These are phyloP conservation scores for Suhomyces maxii DNA, from an alignment of 1,139 yeast species.

Conservation along the genomic window DNA sequence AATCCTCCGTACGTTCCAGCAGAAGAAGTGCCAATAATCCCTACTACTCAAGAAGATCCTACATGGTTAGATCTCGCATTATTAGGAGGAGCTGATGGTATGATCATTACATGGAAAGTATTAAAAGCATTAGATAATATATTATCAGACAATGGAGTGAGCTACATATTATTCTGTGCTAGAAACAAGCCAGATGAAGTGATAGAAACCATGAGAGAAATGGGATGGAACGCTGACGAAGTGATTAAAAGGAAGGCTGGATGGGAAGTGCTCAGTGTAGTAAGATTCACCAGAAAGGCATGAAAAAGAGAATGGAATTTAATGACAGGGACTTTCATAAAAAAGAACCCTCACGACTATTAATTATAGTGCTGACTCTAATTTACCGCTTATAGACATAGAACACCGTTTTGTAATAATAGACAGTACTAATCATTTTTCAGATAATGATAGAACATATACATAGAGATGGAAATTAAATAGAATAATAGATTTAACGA, in stretches of 20 bases:
- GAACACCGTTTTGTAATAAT: too few relatives aligned
- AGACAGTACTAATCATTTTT: too few relatives aligned
- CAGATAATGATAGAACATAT: too few relatives aligned
- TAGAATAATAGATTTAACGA: too few relatives aligned
- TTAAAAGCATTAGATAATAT: conserved; percentile 50
- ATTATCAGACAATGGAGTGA: conserved; percentile 61
- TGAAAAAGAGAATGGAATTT: too few relatives aligned
- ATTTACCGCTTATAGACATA: too few relatives aligned
- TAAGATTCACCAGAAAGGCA: conserved; percentile 41
- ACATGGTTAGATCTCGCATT: conserved; percentile 87
- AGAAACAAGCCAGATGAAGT: conserved; percentile 75
- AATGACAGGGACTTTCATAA: too few relatives aligned
- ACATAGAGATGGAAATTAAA: too few relatives aligned
- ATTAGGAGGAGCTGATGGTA: conserved; percentile 86
- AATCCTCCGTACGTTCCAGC: conserved; percentile 98
- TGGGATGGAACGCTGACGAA: conserved; percentile 56
- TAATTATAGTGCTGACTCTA: too few relatives aligned
- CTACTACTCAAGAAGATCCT: conserved; percentile 46
- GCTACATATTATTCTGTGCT: conserved; percentile 84
- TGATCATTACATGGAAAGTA: conserved; percentile 74
- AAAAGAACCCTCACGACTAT: too few relatives aligned
- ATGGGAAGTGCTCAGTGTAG: conserved; percentile 88
- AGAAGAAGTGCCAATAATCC: conserved; percentile 58
- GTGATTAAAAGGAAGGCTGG: conserved; percentile 79
- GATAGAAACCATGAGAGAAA: conserved; percentile 41